Conservation (phyloP, 805 yeast species). For the Kuraishia capsulata region DNA sequence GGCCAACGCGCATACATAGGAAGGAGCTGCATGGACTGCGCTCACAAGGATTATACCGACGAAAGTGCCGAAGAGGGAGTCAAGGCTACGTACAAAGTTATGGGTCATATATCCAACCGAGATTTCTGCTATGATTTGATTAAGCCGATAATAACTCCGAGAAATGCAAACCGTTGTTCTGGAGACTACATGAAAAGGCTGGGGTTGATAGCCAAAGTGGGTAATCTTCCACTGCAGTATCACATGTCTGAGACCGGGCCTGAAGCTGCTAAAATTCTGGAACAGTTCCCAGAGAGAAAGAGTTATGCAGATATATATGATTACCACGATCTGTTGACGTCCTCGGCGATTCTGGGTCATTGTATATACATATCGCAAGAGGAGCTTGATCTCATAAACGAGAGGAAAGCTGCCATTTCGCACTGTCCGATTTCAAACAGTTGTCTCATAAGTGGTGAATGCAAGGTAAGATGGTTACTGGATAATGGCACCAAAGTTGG, state of each 20-base stretch:
- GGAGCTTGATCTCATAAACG: slow-evolving; percentile 52
- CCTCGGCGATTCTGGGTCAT: slow-evolving; percentile 78
- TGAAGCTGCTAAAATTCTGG: slow-evolving; percentile 68
- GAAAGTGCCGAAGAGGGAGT: slow-evolving; percentile 28
- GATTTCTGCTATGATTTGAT: slow-evolving; percentile 48
- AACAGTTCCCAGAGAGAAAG: slow-evolving; percentile 61
- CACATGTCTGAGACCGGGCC: slow-evolving; percentile 77
- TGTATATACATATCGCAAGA: slow-evolving; percentile 65
- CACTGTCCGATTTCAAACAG: slow-evolving; percentile 95
- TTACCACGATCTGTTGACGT: slow-evolving; percentile 45
- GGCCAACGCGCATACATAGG: slow-evolving; percentile 93
- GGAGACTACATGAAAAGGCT: slow-evolving; percentile 50
- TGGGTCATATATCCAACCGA: slow-evolving; percentile 42
- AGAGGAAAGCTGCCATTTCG: slow-evolving; percentile 59
- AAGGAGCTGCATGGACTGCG: slow-evolving; percentile 83
- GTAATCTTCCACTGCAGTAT: slow-evolving; percentile 69
- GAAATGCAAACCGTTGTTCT: slow-evolving; percentile 89
- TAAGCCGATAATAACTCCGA: slow-evolving; percentile 77
- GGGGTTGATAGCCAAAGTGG: slow-evolving; percentile 43
- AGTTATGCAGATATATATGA: slow-evolving; percentile 76
- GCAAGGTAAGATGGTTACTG: slow-evolving; percentile 65
- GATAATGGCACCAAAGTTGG: slow-evolving; percentile 65
- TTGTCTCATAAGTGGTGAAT: slow-evolving; percentile 83
- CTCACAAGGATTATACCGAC: neutral
- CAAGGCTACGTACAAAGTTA: slow-evolving; percentile 42